phyloP scores from a whole-genome alignment of 805 yeast species.

The Saccharomyces jurei region DNA sequence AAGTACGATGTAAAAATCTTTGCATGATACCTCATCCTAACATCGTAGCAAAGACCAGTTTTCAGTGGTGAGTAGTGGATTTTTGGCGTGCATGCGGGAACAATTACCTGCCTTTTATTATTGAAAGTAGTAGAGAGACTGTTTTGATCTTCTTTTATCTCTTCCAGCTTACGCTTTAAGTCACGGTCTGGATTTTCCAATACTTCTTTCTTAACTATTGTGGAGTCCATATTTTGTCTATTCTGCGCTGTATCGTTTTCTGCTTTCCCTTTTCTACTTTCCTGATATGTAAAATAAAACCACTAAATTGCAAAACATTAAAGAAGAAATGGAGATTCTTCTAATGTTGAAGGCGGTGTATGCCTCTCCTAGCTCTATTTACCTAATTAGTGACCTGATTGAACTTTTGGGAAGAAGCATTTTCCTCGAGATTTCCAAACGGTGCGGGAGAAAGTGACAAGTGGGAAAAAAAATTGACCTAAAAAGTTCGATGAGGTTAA shows the following conservation, averaged over 20 bases:
- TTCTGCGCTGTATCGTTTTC: not conserved
- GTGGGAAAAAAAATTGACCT: not conserved
- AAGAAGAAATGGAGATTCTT: not conserved
- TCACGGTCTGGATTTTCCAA: not conserved
- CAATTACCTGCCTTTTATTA: constrained; percentile 36
- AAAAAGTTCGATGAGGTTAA: not conserved
- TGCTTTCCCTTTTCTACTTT: not conserved
- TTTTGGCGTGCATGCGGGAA: constrained; percentile 57
- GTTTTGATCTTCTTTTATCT: not conserved
- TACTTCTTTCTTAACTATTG: not conserved
- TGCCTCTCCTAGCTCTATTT: not conserved
- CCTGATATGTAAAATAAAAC: not conserved
- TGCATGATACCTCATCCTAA: constrained; percentile 95
- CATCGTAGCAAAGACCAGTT: constrained; percentile 94
- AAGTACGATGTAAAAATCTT: constrained; percentile 84
- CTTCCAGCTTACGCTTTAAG: not conserved
- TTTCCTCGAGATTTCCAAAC: not conserved
- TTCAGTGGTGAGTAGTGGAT: constrained; percentile 66
- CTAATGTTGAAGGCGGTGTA: not conserved
- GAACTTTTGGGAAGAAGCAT: not conserved
- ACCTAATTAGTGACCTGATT: not conserved
- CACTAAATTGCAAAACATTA: not conserved
- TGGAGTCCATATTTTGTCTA: not conserved
- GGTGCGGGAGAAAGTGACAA: not conserved
- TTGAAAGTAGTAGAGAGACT: constrained; percentile 8